phyloP scores from a whole-genome alignment of 2,329 filamentous ascomycete species.

The Microdochium paspali region DNA sequence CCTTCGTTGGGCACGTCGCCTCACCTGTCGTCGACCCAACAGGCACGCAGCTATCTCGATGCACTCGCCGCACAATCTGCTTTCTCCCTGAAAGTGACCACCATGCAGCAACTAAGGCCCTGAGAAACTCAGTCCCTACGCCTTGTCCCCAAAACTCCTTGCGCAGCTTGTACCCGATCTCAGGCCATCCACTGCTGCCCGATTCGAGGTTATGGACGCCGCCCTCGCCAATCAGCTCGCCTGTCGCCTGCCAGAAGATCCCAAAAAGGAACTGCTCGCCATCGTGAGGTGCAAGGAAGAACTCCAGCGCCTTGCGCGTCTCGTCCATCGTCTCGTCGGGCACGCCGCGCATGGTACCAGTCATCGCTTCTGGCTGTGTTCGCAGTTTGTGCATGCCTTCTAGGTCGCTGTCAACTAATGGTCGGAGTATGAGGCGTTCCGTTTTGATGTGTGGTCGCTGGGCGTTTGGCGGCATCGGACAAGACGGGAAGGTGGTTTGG shows the following conservation, averaged over 20 bases:
- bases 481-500: conserved; percentile 12
- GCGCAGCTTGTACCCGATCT: conserved; percentile 14
- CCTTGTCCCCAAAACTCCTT: conserved; percentile 12
- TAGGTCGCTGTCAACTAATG: conserved; percentile 5
- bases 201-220: conserved; percentile 4
- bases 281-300: conserved; percentile 3
- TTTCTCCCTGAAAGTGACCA: conserved; percentile 10
- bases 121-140: conserved; percentile 13
- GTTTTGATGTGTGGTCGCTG: conserved; percentile 11
- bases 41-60: conserved; percentile 3
- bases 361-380: conserved; percentile 13
- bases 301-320: conserved; percentile 7
- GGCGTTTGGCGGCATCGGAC: conserved; percentile 11
- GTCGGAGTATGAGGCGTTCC: conserved; percentile 13
- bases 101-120: conserved; percentile 11
- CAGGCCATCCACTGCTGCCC: conserved; percentile 12
- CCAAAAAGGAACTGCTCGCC: neutral
- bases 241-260: conserved; percentile 19
- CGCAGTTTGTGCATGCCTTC: conserved; percentile 9
- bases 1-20: neutral
- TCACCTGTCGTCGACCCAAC: neutral
- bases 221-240: conserved; percentile 35
- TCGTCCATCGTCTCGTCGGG: conserved; percentile 12
- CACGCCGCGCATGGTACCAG: conserved; percentile 9
- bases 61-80: neutral